These are phyloP conservation scores for Colletotrichum kahawae DNA, from an alignment of 2,329 filamentous ascomycete genomes.

Conservation along the genomic window DNA sequence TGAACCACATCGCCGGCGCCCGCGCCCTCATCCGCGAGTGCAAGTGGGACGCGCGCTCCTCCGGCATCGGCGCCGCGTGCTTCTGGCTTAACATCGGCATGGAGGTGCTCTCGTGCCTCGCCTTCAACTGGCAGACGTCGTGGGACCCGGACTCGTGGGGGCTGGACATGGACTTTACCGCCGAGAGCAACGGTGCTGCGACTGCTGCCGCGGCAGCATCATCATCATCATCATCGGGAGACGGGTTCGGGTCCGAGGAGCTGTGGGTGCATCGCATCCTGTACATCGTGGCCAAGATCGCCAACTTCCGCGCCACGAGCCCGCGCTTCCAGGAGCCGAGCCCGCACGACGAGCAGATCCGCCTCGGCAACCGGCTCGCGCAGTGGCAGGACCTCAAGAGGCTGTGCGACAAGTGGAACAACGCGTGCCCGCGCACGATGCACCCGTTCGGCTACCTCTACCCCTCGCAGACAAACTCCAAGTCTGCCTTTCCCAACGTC, in stretches of 20 bases:
- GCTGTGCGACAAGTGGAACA: constrained; percentile 85
- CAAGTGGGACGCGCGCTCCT: constrained; percentile 81
- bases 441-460: constrained; percentile 81
- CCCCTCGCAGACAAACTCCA: constrained; percentile 67
- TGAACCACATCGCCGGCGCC: constrained; percentile 88
- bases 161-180: constrained; percentile 74
- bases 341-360: constrained; percentile 66
- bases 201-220: constrained; percentile 10
- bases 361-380: constrained; percentile 67
- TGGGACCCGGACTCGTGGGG: constrained; percentile 94
- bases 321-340: constrained; percentile 64
- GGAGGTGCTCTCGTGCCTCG: constrained; percentile 87
- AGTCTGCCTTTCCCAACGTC: constrained; percentile 83
- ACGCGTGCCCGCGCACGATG: constrained; percentile 82
- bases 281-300: constrained; percentile 85
- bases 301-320: constrained; percentile 80
- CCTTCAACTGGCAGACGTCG: constrained; percentile 84
- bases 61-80: constrained; percentile 82
- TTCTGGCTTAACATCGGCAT: constrained; percentile 95
- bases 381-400: constrained; percentile 83
- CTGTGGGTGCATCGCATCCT: constrained; percentile 88
- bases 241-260: constrained; percentile 68
- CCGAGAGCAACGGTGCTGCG: constrained; percentile 1
- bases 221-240: constrained; percentile 22
- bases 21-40: constrained; percentile 88